phyloP scores from a whole-genome alignment of 192 early-diverging fungal genomes.

The Entophlyctis luteolus region DNA sequence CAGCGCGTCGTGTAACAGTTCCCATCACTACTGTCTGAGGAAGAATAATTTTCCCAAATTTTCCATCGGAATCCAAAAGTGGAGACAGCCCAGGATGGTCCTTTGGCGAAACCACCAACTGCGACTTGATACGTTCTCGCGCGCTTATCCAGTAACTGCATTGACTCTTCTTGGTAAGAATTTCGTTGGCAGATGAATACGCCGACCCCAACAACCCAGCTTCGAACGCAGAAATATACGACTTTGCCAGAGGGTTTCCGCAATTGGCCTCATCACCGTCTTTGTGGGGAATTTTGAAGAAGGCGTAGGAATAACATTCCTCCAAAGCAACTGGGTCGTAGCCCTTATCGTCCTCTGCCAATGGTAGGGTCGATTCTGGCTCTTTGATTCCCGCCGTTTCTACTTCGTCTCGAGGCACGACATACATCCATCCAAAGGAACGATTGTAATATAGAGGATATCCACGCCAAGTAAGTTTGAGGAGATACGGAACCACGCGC shows the following conservation, averaged over 20 bases:
- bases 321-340: conserved; percentile 41
- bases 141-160: conserved; percentile 91
- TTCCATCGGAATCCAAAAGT: neutral
- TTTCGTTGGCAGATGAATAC: conserved; percentile 67
- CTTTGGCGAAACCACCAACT: conserved; percentile 82
- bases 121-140: conserved; percentile 71
- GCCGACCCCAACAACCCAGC: conserved; percentile 71
- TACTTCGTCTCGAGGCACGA: conserved; percentile 46
- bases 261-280: conserved; percentile 74
- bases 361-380: conserved; percentile 29
- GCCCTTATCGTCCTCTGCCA: conserved; percentile 40
- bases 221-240: conserved; percentile 75
- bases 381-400: conserved; percentile 25
- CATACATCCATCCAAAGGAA: conserved; percentile 78
- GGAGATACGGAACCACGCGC: conserved; percentile 73
- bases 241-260: conserved; percentile 83
- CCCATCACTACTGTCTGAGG: conserved; percentile 92
- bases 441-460: conserved; percentile 72
- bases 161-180: conserved; percentile 68
- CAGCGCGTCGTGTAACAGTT: conserved; percentile 88
- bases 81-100: conserved; percentile 1
- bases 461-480: conserved; percentile 77
- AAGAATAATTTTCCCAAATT: conserved; percentile 62
- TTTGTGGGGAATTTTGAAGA: conserved; percentile 74
- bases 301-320: conserved; percentile 47